Base-by-base conservation (phyloP, 768 basidiomycete genomes). In the Filobasidium floriforme region DNA sequence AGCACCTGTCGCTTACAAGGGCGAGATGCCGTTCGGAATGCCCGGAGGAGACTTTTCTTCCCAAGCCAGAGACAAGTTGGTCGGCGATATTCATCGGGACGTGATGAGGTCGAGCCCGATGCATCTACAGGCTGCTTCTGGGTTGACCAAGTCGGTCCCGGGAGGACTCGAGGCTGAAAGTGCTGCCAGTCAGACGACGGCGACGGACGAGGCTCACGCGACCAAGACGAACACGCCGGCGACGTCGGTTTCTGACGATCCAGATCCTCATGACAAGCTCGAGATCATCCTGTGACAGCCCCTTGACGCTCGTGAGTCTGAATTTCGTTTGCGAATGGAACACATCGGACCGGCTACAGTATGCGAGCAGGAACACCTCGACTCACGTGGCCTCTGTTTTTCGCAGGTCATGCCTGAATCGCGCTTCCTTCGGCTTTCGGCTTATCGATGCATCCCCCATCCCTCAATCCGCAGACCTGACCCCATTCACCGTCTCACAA, bases 81-180 rank as follows among this genome's bases (percentile, higher is more conserved):
- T 60, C 24, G 67, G 67, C 24, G 67, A 68, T 32, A 61, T 68
- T 19, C 44, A 63, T 41, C 63, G 67, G 41, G 67, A 68, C 54
- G 60, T 68, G 22, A 18, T 68, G 62, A 59, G 67, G 37, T 55
- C 67, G 1, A 60, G 52, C 18, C 54, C 18, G 22, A 49, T 40
- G 11, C 18, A 64, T 15, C 18, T 26, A 3, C 29, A 46, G n/a
- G 40, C 54, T 44, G 55, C 52, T 1, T n/a, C 41, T 37, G 59
- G 41, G 2, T 41, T 60, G 15, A 43, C 59, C 28, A 60, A 43
- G 18, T 40, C 41, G 24, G 41, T 43, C 18, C 41, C 59, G 28
- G 29, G 32, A n/a, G 51, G n/a, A 1, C 19, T 51, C n/a, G 24
- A 41, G 29, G 37, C 22, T 7, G 60, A 61, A 19, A 64, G 46